Evolutionary conservation across 225 moss, liverwort and hornwort genomes (phyloP).

Genomic region (Climacium dendroides): DNA sequence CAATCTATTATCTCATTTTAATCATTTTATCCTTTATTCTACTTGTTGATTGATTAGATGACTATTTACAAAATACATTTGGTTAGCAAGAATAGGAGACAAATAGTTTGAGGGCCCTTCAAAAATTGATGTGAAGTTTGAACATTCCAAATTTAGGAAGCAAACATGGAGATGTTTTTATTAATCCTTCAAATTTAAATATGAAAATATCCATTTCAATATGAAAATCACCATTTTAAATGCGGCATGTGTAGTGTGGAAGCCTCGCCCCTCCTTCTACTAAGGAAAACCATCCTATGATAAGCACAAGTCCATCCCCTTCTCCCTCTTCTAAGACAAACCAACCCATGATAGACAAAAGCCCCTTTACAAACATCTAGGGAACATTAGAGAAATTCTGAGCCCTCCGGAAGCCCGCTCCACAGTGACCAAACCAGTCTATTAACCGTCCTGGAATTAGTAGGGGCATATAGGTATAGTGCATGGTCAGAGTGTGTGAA

Average conservation of each 20-base stretch:
- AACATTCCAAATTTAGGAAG: neutral
- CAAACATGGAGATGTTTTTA: neutral
- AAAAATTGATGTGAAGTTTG: neutral
- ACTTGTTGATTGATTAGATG: neutral
- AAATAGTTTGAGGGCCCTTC: neutral
- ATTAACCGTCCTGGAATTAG: too few relatives aligned
- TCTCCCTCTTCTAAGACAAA: neutral
- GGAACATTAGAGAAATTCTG: too few relatives aligned
- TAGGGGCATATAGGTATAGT: too few relatives aligned
- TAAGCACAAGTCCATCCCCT: too few relatives aligned
- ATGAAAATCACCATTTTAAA: neutral
- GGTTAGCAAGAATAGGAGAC: too few relatives aligned
- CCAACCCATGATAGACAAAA: rapidly evolving
- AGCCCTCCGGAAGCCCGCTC: too few relatives aligned
- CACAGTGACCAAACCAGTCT: too few relatives aligned
- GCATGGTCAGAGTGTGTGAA: too few relatives aligned
- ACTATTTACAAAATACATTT: neutral
- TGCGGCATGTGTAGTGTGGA: neutral
- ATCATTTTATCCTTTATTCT: neutral
- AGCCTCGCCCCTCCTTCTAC: neutral
- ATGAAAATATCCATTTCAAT: neutral
- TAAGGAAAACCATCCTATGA: too few relatives aligned
- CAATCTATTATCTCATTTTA: neutral
- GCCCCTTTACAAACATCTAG: too few relatives aligned
- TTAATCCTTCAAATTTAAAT: rapidly evolving